Base-by-base conservation (phyloP, 176 grass and related monocot species). In the Themeda triandra region DNA sequence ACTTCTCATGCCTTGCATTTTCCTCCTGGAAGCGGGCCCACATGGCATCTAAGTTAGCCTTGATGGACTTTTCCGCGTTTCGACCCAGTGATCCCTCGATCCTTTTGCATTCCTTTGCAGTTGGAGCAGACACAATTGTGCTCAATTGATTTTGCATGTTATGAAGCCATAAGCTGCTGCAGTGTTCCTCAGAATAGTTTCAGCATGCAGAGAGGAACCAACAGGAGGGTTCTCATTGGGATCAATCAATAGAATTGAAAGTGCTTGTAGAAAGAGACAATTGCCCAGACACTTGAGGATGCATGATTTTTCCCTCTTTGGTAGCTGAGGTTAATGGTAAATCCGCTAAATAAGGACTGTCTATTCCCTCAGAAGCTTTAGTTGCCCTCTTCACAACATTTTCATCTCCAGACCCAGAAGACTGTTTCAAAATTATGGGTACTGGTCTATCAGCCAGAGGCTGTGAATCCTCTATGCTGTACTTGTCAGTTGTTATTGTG, bases 1-100 rank as follows among this genome's bases (percentile, higher is more conserved):
- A 69, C 83, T 92, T 98, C 77, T 98, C 91, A 83, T 83, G 80
- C 80, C 86, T 94, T 71, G 83, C 89, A 93, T 87, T 92, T 91
- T 98, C 96, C 78, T 98, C 93, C 85, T 92, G 84, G 74, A 85
- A 80, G 58, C 91, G 93, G 72, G 93, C 91, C 96, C 93, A 98
- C 82, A 94, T 85, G 74, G 93, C 93, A 78, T 98, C 93, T 66
- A 86, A 37, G 45, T 93, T 98, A 65, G 91, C 91, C 74, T 98
- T 98, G 42, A 98, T 73, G 27, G 87, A 88, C 66, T 95, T 98
- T 21, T 98, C 96, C 86, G 95, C 89, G 67, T 83, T 90, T 72
- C 93, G 91, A 59, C 89, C 85, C 21, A 98, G 66, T 28, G 93
- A 82, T 82, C 87, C 68, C 77, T 98, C 96, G 12, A 98, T 85